Evolutionary conservation across 495 filamentous ascomycete species (phyloP).

Genomic region (Xylaria cubensis): DNA sequence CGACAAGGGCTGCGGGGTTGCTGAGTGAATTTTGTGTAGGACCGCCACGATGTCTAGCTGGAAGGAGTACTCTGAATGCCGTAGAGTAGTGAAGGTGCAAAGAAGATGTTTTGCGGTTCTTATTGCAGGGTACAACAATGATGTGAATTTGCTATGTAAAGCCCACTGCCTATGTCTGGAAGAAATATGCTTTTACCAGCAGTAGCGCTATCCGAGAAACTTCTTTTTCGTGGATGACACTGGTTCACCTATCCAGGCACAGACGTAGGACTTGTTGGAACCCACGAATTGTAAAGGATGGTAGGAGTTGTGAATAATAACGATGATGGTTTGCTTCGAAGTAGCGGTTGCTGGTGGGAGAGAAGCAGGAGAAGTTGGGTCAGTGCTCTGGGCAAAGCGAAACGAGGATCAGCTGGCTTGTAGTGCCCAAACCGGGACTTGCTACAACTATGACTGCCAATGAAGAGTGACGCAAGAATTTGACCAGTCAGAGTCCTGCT

Average conservation of each 20-base stretch:
- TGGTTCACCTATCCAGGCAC: not conserved
- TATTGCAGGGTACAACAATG: not conserved
- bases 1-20: slow-evolving; percentile 22
- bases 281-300: slow-evolving; percentile 5
- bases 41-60: slow-evolving; percentile 24
- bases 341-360: slow-evolving; percentile 5
- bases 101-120: slow-evolving; percentile 6
- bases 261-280: not conserved
- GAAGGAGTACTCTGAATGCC: not conserved
- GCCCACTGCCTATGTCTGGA: not conserved
- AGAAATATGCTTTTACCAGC: slow-evolving; percentile 2
- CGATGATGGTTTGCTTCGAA: slow-evolving; percentile 17
- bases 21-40: slow-evolving; percentile 21
- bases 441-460: slow-evolving; percentile 43
- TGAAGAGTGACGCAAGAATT: slow-evolving; percentile 45
- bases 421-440: slow-evolving; percentile 38
- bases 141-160: slow-evolving; percentile 10
- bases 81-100: slow-evolving; percentile 6
- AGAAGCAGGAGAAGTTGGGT: slow-evolving; percentile 26
- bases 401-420: slow-evolving; percentile 39
- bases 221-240: slow-evolving; percentile 7
- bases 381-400: slow-evolving; percentile 38
- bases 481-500: slow-evolving; percentile 50
- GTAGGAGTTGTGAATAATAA: slow-evolving; percentile 13
- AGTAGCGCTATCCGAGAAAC: not conserved